These are phyloP conservation scores for Sparassis latifolia DNA, from an alignment of 1,284 basidiomycete genomes.

Conservation along the genomic window DNA sequence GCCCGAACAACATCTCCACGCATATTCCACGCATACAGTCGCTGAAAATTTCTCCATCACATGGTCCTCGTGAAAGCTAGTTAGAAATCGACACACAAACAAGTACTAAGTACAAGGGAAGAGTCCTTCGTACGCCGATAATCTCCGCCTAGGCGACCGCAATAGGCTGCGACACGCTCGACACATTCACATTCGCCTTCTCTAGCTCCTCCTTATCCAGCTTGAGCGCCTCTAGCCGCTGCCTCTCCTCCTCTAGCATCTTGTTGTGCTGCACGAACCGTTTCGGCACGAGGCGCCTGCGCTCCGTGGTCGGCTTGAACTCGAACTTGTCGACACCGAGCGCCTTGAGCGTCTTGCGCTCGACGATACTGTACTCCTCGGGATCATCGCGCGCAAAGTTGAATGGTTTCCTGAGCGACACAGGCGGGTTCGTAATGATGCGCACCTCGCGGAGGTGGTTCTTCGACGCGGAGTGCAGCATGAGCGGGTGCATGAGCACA, in stretches of 20 bases:
- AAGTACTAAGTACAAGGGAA: no score
- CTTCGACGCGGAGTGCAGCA: conserved; percentile 58
- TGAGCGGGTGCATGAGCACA: conserved; percentile 55
- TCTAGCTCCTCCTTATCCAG: conserved; percentile 27
- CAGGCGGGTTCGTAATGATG: conserved; percentile 59
- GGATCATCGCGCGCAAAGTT: conserved; percentile 39
- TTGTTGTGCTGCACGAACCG: conserved; percentile 23
- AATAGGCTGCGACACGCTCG: conserved; percentile 11
- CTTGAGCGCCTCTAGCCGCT: conserved; percentile 22
- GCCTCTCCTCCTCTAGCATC: conserved; percentile 29
- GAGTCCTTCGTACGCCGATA: no score
- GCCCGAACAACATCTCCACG: no score
- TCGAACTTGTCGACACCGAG: conserved; percentile 40
- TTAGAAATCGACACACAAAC: no score
- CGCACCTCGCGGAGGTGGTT: conserved; percentile 47
- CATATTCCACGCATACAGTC: no score
- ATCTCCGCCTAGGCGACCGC: conserved; percentile 16
- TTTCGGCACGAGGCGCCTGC: conserved; percentile 23
- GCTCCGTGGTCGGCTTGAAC: conserved; percentile 28
- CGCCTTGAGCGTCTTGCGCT: conserved; percentile 46
- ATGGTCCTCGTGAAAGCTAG: no score
- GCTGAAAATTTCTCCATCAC: no score
- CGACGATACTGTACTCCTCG: conserved; percentile 44
- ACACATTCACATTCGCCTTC: conserved; percentile 7
- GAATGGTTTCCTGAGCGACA: conserved; percentile 47